Conservation (phyloP, 352 stramenopile genomes). For the Pythium graminicola region DNA sequence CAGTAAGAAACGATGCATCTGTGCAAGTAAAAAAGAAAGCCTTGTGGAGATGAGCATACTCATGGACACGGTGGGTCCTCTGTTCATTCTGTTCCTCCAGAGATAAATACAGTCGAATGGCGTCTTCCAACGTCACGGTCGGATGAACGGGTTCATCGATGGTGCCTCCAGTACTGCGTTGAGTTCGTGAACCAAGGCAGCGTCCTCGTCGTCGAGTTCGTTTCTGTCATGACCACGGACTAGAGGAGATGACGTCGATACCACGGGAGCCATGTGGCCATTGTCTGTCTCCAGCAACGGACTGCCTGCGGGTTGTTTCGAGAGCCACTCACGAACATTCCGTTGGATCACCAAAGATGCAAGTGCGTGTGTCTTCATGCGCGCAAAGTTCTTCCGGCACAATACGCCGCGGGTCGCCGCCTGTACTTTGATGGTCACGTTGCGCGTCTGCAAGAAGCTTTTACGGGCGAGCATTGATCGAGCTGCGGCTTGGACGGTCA, state of each 20-base stretch:
- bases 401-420: slow-evolving; percentile 73
- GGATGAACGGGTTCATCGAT: background rate
- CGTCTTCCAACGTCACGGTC: background rate
- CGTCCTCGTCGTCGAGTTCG: slow-evolving; percentile 7
- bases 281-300: background rate
- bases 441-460: slow-evolving; percentile 79
- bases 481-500: slow-evolving; percentile 82
- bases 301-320: slow-evolving; percentile 32
- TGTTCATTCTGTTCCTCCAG: no score
- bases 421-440: slow-evolving; percentile 83
- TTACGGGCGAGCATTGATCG: slow-evolving; percentile 76
- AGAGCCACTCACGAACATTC: slow-evolving; percentile 82
- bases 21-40: slow-evolving; percentile 1
- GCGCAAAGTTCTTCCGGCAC: slow-evolving; percentile 81
- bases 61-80: no score
- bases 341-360: slow-evolving; percentile 81
- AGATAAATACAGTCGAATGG: slow-evolving; percentile 13
- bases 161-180: slow-evolving; percentile 12
- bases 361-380: slow-evolving; percentile 79
- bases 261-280: background rate
- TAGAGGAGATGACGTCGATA: background rate
- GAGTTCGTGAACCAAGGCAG: slow-evolving; percentile 15
- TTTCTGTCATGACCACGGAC: background rate
- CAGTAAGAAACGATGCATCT: slow-evolving; percentile 11
- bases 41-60: background rate